Evolutionary conservation across 164 flowering plant species (phyloP), one percentile per base, ranked within the genome.

Genomic region (Brasenia schreberi): DNA sequence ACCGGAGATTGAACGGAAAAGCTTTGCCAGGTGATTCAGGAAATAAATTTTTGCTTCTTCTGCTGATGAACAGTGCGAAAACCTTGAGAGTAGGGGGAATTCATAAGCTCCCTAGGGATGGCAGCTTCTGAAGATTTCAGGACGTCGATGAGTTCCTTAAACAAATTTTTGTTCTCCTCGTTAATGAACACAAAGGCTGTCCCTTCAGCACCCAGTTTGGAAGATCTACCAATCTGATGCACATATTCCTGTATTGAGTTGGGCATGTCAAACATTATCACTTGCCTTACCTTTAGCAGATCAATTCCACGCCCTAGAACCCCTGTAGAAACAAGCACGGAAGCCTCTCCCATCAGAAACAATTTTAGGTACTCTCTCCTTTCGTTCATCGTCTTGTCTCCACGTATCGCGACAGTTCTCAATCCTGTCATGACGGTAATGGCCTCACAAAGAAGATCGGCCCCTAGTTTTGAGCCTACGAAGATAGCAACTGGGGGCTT

Each of bases 191-290:
- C 81, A 67, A 86, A 76, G 1, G 98, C 86, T 7, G 66, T 74
- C 59, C 97, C 98, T 68, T 87, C 86, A 73, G 79, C 87, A 67
- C 98, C 96, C 76, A 90, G 63, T 72, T 89, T 80, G 5, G 98
- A 93, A 19, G 96, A 92, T 71, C 98, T 85, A 16, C 98, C 98
- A 62, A 93, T 81, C 80, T 82, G 90, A 76, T 93, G 98, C 27
- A 90, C 81, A 74, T 90, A 93, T 82, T 93, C 98, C 70, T 84
- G 82, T 7, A 83, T 83, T 11, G 97, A 87, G 77, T 83, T 86
- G 7, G 98, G 98, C 84, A 93, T 76, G 81, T 93, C 97, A 81
- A 93, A 93, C 52, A 93, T 77, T 60, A 93, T 86, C 3, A 93
- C 97, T 75, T 88, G 97, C 75, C 79, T 85, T 69, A 93, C 97